These are phyloP conservation scores for Suhomyces faveliae DNA, from an alignment of 805 yeast genomes.

Conservation along the genomic window DNA sequence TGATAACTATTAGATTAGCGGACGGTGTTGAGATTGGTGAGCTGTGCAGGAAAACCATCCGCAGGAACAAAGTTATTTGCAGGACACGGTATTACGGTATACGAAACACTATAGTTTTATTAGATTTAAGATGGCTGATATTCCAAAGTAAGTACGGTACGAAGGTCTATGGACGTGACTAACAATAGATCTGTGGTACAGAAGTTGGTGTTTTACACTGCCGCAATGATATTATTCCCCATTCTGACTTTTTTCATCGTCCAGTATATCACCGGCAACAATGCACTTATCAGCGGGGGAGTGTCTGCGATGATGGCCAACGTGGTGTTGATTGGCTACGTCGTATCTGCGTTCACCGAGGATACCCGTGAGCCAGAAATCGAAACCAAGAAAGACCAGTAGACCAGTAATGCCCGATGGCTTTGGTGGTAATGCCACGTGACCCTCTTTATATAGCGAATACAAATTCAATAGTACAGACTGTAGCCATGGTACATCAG, in stretches of 20 bases:
- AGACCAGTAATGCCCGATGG: neutral
- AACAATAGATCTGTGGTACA: constrained; percentile 54
- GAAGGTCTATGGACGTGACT: constrained; percentile 3
- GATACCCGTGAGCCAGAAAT: constrained; percentile 38
- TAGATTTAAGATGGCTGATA: constrained; percentile 11
- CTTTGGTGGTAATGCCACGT: too few species aligned
- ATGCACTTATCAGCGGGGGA: constrained; percentile 72
- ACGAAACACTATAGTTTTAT: neutral
- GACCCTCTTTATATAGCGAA: neutral
- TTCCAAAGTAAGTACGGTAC: constrained; percentile 14
- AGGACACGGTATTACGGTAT: neutral
- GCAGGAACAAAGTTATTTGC: neutral
- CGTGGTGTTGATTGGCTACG: constrained; percentile 68
- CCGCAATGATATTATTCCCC: constrained; percentile 72
- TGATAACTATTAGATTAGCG: neutral
- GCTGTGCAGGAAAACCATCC: neutral
- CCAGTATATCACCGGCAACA: constrained; percentile 46
- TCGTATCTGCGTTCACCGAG: constrained; percentile 72
- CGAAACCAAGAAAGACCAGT: neutral
- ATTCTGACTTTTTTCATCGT: constrained; percentile 57
- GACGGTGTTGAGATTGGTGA: neutral
- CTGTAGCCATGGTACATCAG: constrained; percentile 52
- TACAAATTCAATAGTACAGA: neutral
- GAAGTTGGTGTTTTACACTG: constrained; percentile 72
- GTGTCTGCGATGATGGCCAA: constrained; percentile 77